Evolutionary conservation across 1,139 yeast species (phyloP).

Genomic region (Debaryomyces nepalensis): DNA sequence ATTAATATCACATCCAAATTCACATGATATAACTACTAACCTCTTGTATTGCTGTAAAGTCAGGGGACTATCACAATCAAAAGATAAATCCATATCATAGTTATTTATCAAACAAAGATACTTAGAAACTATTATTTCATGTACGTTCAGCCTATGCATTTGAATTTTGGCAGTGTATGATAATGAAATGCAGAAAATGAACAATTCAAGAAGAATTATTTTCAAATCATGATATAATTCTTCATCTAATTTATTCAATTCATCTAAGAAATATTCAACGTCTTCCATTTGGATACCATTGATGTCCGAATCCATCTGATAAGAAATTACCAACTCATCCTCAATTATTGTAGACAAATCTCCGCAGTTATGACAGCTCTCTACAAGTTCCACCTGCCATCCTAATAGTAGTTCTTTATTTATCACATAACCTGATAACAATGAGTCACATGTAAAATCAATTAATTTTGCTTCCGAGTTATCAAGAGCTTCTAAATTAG

Average conservation of each 20-base stretch:
- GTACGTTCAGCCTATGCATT: constrained; percentile 25
- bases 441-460: constrained; percentile 28
- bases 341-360: constrained; percentile 28
- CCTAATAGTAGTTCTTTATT: constrained; percentile 34
- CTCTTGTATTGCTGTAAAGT: constrained; percentile 26
- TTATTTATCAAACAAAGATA: constrained; percentile 16
- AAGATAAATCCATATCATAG: not conserved
- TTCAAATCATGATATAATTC: constrained; percentile 36
- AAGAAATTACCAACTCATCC: constrained; percentile 28
- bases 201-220: constrained; percentile 34
- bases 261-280: constrained; percentile 21
- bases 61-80: constrained; percentile 18
- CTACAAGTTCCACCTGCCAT: constrained; percentile 46
- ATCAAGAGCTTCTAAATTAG: constrained; percentile 9
- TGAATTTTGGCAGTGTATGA: constrained; percentile 34
- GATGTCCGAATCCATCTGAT: constrained; percentile 17
- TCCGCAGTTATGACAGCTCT: constrained; percentile 25
- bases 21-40: constrained; percentile 34
- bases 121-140: constrained; percentile 26
- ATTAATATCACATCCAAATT: constrained; percentile 40
- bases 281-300: constrained; percentile 9
- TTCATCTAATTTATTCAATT: constrained; percentile 25
- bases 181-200: constrained; percentile 28
- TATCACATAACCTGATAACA: constrained; percentile 31
- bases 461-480: constrained; percentile 19